Percentiles rank a stretch among this genome's conserved stretches.
phyloP scores from a whole-genome alignment of 768 basidiomycete species.

The Dentipellis sp. region DNA sequence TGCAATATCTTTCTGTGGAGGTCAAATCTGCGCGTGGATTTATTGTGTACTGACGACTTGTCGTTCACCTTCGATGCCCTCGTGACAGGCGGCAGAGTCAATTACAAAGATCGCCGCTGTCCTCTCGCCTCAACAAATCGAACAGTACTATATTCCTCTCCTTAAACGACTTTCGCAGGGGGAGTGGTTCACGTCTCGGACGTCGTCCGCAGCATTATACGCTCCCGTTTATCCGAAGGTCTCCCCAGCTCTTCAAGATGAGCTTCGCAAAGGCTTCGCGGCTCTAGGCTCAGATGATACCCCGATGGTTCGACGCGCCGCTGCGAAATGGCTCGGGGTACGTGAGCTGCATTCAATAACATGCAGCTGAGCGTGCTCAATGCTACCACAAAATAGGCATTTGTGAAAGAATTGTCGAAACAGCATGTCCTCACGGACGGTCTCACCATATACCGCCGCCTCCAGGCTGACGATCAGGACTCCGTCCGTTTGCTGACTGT shows the following conservation, averaged over 20 bases:
- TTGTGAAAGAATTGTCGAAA: conserved; percentile 72
- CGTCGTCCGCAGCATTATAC: conserved; percentile 90
- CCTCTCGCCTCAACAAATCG: conserved; percentile 71
- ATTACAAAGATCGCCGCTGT: conserved; percentile 82
- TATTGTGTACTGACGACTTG: neutral
- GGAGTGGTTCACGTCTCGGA: conserved; percentile 98
- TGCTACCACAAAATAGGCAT: conserved; percentile 37
- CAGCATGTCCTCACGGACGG: conserved; percentile 79
- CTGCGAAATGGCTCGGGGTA: conserved; percentile 94
- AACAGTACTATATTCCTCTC: conserved; percentile 87
- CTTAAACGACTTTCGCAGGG: conserved; percentile 82
- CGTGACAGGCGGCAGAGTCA: conserved; percentile 80
- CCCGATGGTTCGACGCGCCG: conserved; percentile 95
- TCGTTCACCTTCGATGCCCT: neutral
- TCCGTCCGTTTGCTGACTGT: conserved; percentile 94
- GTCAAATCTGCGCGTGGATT: neutral
- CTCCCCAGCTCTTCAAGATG: conserved; percentile 66
- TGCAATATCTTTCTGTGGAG: conserved; percentile 7
- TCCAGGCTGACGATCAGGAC: conserved; percentile 95
- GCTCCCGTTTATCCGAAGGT: conserved; percentile 83
- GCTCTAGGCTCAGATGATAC: conserved; percentile 88
- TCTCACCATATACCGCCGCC: conserved; percentile 85
- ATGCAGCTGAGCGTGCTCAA: no score
- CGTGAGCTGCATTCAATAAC: conserved; percentile 22
- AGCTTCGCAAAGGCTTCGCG: conserved; percentile 78